phyloP scores from a whole-genome alignment of 2,329 filamentous ascomycete species.

The Zasmidium cellare region DNA sequence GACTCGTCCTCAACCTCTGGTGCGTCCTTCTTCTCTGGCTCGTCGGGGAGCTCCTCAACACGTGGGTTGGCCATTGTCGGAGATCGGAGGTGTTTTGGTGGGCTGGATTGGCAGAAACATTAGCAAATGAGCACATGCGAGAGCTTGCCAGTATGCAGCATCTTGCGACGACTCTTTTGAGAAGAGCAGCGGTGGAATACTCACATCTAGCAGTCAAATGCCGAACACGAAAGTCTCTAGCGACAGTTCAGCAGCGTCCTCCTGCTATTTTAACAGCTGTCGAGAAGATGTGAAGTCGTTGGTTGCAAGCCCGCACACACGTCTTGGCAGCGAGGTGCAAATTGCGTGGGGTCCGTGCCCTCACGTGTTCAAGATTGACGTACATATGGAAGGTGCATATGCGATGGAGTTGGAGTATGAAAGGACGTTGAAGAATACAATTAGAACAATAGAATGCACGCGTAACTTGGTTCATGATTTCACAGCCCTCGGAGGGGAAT shows the following conservation, averaged over 20 bases:
- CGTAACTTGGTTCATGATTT: not conserved
- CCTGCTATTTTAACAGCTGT: constrained; percentile 8
- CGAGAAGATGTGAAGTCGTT: not conserved
- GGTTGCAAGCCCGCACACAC: not conserved
- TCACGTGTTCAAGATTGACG: not conserved
- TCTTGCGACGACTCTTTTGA: not conserved
- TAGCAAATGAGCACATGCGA: not conserved
- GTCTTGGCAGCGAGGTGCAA: not conserved
- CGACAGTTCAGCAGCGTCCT: constrained; percentile 16
- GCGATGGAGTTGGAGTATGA: not conserved
- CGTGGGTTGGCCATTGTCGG: constrained; percentile 91
- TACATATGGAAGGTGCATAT: not conserved
- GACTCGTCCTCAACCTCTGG: constrained; percentile 69
- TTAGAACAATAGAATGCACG: not conserved
- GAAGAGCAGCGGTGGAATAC: not conserved
- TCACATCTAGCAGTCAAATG: constrained; percentile 20
- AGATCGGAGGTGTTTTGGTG: constrained; percentile 24
- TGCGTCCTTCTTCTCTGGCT: constrained; percentile 62
- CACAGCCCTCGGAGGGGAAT: constrained; percentile 13
- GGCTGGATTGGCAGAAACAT: not conserved
- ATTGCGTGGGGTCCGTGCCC: no score
- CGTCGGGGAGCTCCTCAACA: constrained; percentile 95
- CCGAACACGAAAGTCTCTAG: constrained; percentile 6
- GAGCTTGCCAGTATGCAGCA: not conserved
- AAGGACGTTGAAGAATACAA: no score